These are phyloP conservation scores for Mycosarcoma maydis DNA, from an alignment of 1,284 basidiomycete genomes.

Conservation along the genomic window DNA sequence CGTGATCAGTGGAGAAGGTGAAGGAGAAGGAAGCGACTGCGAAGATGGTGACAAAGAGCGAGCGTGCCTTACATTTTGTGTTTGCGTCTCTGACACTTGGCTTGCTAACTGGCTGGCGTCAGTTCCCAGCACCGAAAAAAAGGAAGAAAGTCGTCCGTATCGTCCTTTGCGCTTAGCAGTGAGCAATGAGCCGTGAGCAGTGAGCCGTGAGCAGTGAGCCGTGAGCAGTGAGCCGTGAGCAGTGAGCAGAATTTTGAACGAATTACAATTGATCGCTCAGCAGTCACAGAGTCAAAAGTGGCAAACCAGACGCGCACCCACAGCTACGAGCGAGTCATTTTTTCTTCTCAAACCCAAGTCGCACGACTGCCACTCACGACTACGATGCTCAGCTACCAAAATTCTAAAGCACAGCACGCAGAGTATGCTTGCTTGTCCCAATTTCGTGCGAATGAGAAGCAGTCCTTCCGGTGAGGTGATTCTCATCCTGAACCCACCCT, in stretches of 20 bases:
- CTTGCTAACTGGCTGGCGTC: no score
- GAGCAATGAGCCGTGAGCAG: no score
- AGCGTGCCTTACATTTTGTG: no score
- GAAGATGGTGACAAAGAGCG: not conserved
- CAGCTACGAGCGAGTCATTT: slow-evolving; percentile 28
- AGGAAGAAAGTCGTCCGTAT: slow-evolving; percentile 17
- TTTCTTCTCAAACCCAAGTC: slow-evolving; percentile 9
- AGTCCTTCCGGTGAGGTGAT: no score
- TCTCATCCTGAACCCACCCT: not conserved
- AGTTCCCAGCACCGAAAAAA: slow-evolving; percentile 1
- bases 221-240: no score
- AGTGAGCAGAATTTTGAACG: slow-evolving; percentile 1
- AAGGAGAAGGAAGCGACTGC: slow-evolving; percentile 3
- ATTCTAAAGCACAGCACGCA: not conserved
- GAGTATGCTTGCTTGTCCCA: not conserved
- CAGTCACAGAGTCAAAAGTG: not conserved
- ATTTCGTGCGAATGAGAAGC: slow-evolving; percentile 1
- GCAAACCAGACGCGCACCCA: not conserved
- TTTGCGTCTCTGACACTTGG: no score
- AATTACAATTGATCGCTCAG: not conserved
- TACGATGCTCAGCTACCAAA: not conserved
- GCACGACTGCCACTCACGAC: slow-evolving; percentile 4
- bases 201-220: no score
- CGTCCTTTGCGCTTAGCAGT: no score
- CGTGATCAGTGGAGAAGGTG: slow-evolving; percentile 2